A percentile compares a stretch with the other conserved stretches of the same genome.
Conservation (phyloP, 164 flowering plant genomes). For the Macadamia integrifolia region DNA sequence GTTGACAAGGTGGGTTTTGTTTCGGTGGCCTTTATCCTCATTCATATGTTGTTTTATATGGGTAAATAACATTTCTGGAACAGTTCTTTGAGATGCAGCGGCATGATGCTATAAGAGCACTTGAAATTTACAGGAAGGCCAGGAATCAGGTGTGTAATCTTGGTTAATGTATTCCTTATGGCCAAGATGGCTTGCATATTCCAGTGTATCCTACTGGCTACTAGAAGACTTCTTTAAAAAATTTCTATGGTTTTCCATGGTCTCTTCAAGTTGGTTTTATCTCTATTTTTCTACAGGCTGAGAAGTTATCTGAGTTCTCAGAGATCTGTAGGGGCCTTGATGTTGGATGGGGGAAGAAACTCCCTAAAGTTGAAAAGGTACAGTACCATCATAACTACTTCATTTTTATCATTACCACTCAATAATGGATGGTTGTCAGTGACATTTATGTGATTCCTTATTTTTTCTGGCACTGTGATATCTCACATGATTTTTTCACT, state of each 20-base stretch:
- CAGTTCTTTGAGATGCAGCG: constrained; percentile 63
- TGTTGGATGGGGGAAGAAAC: constrained; percentile 26
- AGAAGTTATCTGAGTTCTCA: constrained; percentile 36
- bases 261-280: neutral
- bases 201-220: neutral
- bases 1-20: constrained; percentile 40
- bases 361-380: constrained; percentile 36
- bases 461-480: neutral
- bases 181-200: neutral
- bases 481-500: neutral
- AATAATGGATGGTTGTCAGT: too few relatives aligned
- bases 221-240: too few relatives aligned
- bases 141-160: constrained; percentile 32
- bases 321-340: constrained; percentile 39
- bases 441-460: neutral
- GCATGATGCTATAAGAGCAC: constrained; percentile 44
- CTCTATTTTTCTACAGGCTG: constrained; percentile 30
- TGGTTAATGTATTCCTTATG: neutral
- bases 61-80: constrained; percentile 2
- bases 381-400: too few relatives aligned
- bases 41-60: neutral
- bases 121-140: constrained; percentile 44
- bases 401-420: neutral
- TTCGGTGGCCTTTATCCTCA: neutral
- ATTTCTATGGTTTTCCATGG: neutral